Base-by-base conservation (phyloP, 345 rosid species). In the Eucalyptus shirleyi region DNA sequence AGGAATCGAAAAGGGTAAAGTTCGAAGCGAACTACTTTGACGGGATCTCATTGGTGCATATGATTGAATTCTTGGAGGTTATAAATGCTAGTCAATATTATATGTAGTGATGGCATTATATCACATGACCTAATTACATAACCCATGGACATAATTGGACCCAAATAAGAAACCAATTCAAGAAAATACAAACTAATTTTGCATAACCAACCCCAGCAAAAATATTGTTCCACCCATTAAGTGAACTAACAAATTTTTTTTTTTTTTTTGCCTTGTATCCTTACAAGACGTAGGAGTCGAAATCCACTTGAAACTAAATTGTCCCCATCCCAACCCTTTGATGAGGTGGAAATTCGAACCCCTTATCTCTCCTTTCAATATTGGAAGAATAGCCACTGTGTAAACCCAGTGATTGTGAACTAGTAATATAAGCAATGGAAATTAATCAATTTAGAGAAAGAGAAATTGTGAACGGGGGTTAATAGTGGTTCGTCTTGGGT, bases 1-100 rank as follows among this genome's bases (percentile, higher is more conserved):
- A 15, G 72, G 72, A 65, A 65, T n/a, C 0, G 6, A n/a, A 65
- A 30, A 62, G 34, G 69, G 34, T 62, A 62, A 62, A 62, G 69
- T 30, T 62, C 3, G 69, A 62, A 62, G 69, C 2, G 9, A 62
- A 62, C 32, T 62, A 62, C 8, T 62, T 6, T 62, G 34, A 62
- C 0, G 0, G 4, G 21, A n/a, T n/a, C 19, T 65, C n/a, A n/a
- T 7, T 14, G 4, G 37, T 15, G 18, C 5, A n/a, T n/a, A 7
- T 15, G 34, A 65, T 65, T 15, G 11, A 16, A 65, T 65, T n/a
- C 21, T 65, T 65, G 19, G 37, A 14, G 77, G 37, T 65, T n/a
- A 65, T 32, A 65, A 65, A 0, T 65, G 77, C 8, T 4, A 2
- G 77, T n/a, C 37, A 7, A 65, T 65, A n/a, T 14, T 15, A 65